Evolutionary conservation across 1,284 basidiomycete genomes (phyloP).

Genomic region (Tremellales sp.): DNA sequence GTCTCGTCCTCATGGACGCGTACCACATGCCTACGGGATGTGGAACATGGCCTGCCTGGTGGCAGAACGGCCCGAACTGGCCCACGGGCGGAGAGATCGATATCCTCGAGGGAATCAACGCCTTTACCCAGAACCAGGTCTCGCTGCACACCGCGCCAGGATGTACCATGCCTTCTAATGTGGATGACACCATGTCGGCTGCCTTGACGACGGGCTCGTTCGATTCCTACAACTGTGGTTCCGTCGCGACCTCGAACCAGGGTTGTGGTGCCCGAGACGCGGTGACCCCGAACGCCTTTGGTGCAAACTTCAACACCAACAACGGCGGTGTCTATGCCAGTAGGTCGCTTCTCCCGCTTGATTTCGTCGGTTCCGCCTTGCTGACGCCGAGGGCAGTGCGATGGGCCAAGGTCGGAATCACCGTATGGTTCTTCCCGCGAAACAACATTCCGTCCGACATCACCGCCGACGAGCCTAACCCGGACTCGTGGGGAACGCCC

Average conservation of each 20-base stretch:
- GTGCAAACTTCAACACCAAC: slow-evolving; percentile 46
- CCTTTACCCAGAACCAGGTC: slow-evolving; percentile 48
- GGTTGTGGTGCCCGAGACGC: slow-evolving; percentile 47
- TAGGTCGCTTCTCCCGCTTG: slow-evolving; percentile 21
- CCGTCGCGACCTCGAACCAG: slow-evolving; percentile 47
- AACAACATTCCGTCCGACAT: slow-evolving; percentile 70
- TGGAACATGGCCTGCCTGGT: slow-evolving; percentile 62
- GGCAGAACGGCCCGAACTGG: slow-evolving; percentile 53
- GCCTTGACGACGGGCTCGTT: slow-evolving; percentile 52
- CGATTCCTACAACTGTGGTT: slow-evolving; percentile 44
- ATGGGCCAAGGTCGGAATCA: slow-evolving; percentile 68
- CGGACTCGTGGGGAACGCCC: slow-evolving; percentile 68
- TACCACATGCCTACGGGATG: slow-evolving; percentile 89
- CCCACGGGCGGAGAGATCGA: slow-evolving; percentile 56
- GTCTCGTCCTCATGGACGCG: slow-evolving; percentile 73
- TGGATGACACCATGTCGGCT: slow-evolving; percentile 54
- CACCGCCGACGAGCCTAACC: slow-evolving; percentile 60
- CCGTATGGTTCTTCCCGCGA: slow-evolving; percentile 76
- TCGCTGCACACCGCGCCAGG: slow-evolving; percentile 48
- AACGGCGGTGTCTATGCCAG: slow-evolving; percentile 51
- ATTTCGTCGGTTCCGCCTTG: background rate
- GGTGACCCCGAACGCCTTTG: slow-evolving; percentile 38
- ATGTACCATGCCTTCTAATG: slow-evolving; percentile 53
- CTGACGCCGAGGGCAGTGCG: slow-evolving; percentile 53
- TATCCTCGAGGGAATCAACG: slow-evolving; percentile 54